Conservation (phyloP, 495 filamentous ascomycete species). For the Aspergillus indologenus region DNA sequence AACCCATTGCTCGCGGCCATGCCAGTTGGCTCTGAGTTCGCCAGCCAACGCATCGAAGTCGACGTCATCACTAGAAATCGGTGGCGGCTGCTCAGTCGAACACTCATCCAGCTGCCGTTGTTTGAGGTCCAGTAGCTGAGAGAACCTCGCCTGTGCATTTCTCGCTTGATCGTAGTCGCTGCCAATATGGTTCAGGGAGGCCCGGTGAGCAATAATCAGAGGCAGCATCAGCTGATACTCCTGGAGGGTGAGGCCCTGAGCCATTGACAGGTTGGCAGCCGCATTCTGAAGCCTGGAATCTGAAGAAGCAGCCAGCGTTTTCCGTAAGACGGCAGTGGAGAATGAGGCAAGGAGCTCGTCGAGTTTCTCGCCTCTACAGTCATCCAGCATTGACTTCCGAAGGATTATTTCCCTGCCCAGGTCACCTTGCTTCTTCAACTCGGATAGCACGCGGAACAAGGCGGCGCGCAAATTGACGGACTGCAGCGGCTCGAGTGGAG, state of each 20-base stretch:
- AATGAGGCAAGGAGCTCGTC: constrained; percentile 78
- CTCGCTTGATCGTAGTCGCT: constrained; percentile 33
- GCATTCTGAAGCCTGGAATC: constrained; percentile 31
- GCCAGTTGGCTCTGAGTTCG: constrained; percentile 67
- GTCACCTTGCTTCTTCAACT: constrained; percentile 81
- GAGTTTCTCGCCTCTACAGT: constrained; percentile 79
- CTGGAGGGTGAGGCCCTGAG: constrained; percentile 54
- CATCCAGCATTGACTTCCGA: constrained; percentile 87
- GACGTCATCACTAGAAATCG: constrained; percentile 33
- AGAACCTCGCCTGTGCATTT: constrained; percentile 59
- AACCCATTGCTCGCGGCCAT: constrained; percentile 67
- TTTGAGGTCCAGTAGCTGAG: constrained; percentile 55
- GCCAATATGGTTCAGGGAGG: constrained; percentile 52
- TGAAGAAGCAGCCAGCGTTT: constrained; percentile 49
- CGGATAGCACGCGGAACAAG: constrained; percentile 71
- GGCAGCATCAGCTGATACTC: constrained; percentile 61
- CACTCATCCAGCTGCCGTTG: constrained; percentile 41
- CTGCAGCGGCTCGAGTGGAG: constrained; percentile 79
- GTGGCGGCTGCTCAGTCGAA: constrained; percentile 10
- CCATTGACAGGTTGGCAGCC: constrained; percentile 60
- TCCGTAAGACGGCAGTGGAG: constrained; percentile 75
- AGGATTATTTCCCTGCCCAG: constrained; percentile 73
- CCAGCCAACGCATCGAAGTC: constrained; percentile 38
- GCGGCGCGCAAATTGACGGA: constrained; percentile 85
- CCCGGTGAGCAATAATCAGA: constrained; percentile 70